Conservation (phyloP, 768 basidiomycete genomes). For the Boletus sp. region DNA sequence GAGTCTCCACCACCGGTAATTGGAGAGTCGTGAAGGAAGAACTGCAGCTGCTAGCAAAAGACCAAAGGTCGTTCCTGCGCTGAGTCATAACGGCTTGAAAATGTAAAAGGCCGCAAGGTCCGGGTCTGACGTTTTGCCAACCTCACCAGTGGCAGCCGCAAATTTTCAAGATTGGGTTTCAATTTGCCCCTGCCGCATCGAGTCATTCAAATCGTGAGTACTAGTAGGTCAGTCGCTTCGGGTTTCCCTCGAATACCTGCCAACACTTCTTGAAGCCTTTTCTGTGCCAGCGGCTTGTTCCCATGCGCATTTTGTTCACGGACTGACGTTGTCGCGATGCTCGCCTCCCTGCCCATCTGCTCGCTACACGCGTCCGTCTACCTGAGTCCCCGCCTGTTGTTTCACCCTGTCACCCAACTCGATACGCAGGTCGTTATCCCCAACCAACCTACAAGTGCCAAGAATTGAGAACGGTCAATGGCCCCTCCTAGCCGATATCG, state of each 20-base stretch:
- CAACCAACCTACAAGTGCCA: constrained; percentile 38
- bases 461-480: constrained; percentile 64
- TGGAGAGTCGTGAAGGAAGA: no score
- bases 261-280: background rate
- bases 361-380: constrained; percentile 20
- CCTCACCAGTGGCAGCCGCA: constrained; percentile 3
- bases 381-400: constrained; percentile 3
- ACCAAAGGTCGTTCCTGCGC: no score
- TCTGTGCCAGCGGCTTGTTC: background rate
- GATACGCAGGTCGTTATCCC: constrained; percentile 47
- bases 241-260: constrained; percentile 27
- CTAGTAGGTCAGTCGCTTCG: constrained; percentile 17
- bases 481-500: constrained; percentile 50
- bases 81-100: constrained; percentile 9
- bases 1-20: no score
- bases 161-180: constrained; percentile 6
- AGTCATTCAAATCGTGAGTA: no score
- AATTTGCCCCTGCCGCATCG: background rate
- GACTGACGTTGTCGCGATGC: constrained; percentile 17
- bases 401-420: background rate
- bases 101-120: constrained; percentile 17
- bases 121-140: background rate
- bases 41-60: no score
- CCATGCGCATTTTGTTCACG: background rate
- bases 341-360: constrained; percentile 21